These are phyloP conservation scores for Solidago caesia DNA, from an alignment of 129 eudicot genomes.

Conservation along the genomic window DNA sequence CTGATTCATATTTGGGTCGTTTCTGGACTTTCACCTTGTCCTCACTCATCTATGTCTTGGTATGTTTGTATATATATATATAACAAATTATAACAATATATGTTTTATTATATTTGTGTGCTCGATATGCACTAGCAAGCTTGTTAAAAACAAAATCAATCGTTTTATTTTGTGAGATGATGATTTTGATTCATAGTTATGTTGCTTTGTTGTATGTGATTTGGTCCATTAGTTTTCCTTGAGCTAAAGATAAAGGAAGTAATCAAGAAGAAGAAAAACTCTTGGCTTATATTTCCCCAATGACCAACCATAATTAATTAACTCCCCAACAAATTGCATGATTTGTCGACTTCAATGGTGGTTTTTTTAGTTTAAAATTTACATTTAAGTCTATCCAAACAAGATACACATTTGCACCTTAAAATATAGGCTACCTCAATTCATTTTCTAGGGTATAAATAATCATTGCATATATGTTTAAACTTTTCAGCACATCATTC, in stretches of 20 bases:
- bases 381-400: conserved; percentile 4
- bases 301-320: conserved; percentile 24
- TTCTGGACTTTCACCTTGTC: conserved; percentile 92
- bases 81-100: background rate
- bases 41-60: conserved; percentile 77
- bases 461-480: background rate
- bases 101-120: background rate
- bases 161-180: background rate
- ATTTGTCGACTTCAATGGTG: conserved; percentile 31
- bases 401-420: background rate
- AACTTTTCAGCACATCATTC: background rate
- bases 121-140: background rate
- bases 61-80: conserved; percentile 24
- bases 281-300: conserved; percentile 27
- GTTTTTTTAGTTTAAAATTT: background rate
- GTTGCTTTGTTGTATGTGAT: conserved; percentile 9
- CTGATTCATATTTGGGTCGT: conserved; percentile 92
- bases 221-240: conserved; percentile 33
- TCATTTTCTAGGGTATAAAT: conserved; percentile 2
- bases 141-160: background rate
- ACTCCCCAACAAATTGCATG: conserved; percentile 21
- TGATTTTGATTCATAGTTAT: conserved; percentile 11
- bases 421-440: background rate
- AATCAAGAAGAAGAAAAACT: background rate
- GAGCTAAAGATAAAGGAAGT: background rate